Base-by-base conservation (phyloP, 176 grass and related monocot genomes). In the Rhynchospora breviuscula region DNA sequence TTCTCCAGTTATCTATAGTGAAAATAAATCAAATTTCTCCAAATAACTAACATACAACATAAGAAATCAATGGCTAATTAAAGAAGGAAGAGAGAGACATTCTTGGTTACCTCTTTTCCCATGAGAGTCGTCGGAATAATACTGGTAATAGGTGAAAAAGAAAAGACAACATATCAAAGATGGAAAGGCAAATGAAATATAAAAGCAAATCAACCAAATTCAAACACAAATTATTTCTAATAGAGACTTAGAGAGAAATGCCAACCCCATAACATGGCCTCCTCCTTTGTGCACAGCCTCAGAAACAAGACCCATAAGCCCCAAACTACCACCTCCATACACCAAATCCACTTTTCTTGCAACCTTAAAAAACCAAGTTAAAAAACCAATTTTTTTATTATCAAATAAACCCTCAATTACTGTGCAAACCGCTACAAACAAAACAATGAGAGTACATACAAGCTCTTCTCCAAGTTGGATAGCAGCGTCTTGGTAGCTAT, bases 261-360 rank as follows among this genome's bases (percentile, higher is more conserved):
- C 84, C 53, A 19, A 97, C 96, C 93, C 93, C 33, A 99, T 88
- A 35, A 99, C 96, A 56, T 95, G 96, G 74, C 96, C 91, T 65
- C 96, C 96, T 51, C 85, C 96, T 76, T 84, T 92, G 83, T 93
- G 93, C 76, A 99, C 96, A 82, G 93, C 88, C 59, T 90, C 96
- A 2, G 96, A 90, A 52, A 99, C 89, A 47, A 95, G 88, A 10
- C 96, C 96, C 96, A 99, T 99, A 35, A 99, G 96, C 13, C 96
- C 96, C 63, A 93, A 64, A 87, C 91, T 95, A 63, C 93, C 96
- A 0, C 96, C 96, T 17, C 96, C 96, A 69, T 99, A 95, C 85
- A 99, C 96, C 88, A 99, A 79, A 64, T 93, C 89, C 64, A 99
- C 81, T 85, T 95, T 90, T 67, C 93, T 90, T 53, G 89, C 91